phyloP scores from a whole-genome alignment of 2,329 filamentous ascomycete genomes.

The Metarhizium humberi region DNA sequence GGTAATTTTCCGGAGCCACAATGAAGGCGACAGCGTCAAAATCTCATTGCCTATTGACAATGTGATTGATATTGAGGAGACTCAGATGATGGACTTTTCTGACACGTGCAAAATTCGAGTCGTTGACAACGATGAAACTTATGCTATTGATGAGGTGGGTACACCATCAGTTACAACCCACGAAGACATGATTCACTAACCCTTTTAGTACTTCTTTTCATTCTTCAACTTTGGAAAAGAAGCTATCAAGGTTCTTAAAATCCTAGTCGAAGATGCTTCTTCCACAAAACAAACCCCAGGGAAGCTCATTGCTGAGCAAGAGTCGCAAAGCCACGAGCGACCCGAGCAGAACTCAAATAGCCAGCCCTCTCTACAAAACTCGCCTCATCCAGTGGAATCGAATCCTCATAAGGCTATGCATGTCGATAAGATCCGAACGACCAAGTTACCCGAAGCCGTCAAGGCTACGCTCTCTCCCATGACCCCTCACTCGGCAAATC shows the following conservation, averaged over 20 bases:
- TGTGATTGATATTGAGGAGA: slow-evolving; percentile 87
- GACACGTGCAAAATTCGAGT: slow-evolving; percentile 91
- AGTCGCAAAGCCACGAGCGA: slow-evolving; percentile 4
- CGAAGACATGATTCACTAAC: not conserved
- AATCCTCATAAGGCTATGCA: slow-evolving; percentile 11
- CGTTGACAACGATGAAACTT: slow-evolving; percentile 88
- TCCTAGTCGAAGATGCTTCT: slow-evolving; percentile 58
- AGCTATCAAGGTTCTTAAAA: slow-evolving; percentile 68
- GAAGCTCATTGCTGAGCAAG: slow-evolving; percentile 11
- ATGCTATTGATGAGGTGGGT: slow-evolving; percentile 80
- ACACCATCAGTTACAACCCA: slow-evolving; percentile 10
- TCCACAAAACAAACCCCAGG: slow-evolving; percentile 23
- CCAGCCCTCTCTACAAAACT: not conserved
- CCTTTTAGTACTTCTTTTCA: slow-evolving; percentile 77
- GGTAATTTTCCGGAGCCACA: slow-evolving; percentile 91
- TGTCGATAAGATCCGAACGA: slow-evolving; percentile 24
- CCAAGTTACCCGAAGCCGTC: slow-evolving; percentile 45
- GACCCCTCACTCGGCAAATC: slow-evolving; percentile 32
- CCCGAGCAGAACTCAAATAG: not conserved
- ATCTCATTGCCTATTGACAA: slow-evolving; percentile 85
- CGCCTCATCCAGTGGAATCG: slow-evolving; percentile 8
- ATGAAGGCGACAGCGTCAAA: slow-evolving; percentile 95
- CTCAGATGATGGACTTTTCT: slow-evolving; percentile 80
- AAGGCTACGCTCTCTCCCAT: slow-evolving; percentile 51
- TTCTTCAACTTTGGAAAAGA: slow-evolving; percentile 85